Conservation (phyloP, 306 rosid genomes). For the Oxytropis ochrocephala region DNA sequence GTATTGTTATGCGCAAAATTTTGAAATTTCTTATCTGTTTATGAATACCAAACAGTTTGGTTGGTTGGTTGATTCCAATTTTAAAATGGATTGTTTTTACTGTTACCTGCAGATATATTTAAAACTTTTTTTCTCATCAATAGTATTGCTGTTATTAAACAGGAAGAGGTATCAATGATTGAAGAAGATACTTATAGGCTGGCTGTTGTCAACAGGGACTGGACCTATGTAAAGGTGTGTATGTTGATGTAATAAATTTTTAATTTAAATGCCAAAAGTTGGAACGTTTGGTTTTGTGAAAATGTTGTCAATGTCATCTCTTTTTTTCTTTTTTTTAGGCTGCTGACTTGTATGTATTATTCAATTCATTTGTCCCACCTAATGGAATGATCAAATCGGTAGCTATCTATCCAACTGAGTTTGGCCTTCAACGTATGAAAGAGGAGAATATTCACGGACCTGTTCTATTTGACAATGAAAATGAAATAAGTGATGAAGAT, state of each 20-base stretch:
- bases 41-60: too few species aligned
- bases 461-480: conserved; percentile 52
- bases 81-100: too few species aligned
- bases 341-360: conserved; percentile 53
- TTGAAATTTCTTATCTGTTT: too few species aligned
- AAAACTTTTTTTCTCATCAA: too few species aligned
- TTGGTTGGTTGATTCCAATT: too few species aligned
- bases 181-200: conserved; percentile 62
- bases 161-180: conserved; percentile 51
- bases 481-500: conserved; percentile 33
- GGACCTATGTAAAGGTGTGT: conserved; percentile 72
- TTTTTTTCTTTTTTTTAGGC: conserved; percentile 38
- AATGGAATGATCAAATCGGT: conserved; percentile 63
- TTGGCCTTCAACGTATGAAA: conserved; percentile 78
- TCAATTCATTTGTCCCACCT: conserved; percentile 60
- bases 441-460: conserved; percentile 81
- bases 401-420: conserved; percentile 75
- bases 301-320: not conserved
- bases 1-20: too few species aligned
- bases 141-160: not conserved
- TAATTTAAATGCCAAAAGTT: not conserved
- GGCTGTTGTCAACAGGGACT: conserved; percentile 79
- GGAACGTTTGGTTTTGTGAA: not conserved
- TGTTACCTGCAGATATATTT: too few species aligned
- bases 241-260: not conserved